Base-by-base conservation (phyloP, 1,284 basidiomycete genomes). In the Paramarasmius palmivorus region DNA sequence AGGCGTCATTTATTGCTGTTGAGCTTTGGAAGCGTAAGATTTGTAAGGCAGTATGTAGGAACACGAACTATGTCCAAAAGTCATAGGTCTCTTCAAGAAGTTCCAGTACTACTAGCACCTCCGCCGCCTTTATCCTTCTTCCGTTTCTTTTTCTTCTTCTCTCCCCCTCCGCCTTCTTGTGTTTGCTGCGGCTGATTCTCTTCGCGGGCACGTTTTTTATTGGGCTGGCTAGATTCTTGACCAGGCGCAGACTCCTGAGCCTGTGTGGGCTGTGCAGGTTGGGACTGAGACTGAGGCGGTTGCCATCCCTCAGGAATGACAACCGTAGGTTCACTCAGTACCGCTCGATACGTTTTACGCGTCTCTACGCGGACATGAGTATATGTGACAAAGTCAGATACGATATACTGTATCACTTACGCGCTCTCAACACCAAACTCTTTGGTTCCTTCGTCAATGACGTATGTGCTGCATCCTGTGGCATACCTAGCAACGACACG, bases 271-370 rank as follows among this genome's bases (percentile, higher is more conserved):
- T 19, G 41, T 42, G 17, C 15, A n/a, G n/a, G 53, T 25, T 19
- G 38, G 23, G 22, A 42, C n/a, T 22, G 26, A 46, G 20, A 41
- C 14, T 29, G 39, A 35, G 2, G 41, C 26, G 46, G 26, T 36
- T 29, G 48, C n/a, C 40, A 57, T 17, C 19, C 57, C 46, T 54
- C 58, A 19, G 85, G 85, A 8, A 88, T 68, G 10, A 90, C 75
- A 8, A 89, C 65, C 50, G 67, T 79, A 0, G 89, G 87, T 59
- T 89, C 86, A 2, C 88, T 90, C 15, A 92, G 71, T 0, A 91
- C 78, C 0, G 89, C 84, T 2, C 88, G 79, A 61, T 88, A 91
- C 4, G 77, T 78, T 63, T 73, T 73, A 44, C 76, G 72, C 1
- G 76, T 79, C 68, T 75, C 74, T 78, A 51, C 9, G 45, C 14